Evolutionary conservation across 306 rosid species (phyloP), one percentile per base, ranked within the genome.

Genomic region (Quillaja saponaria): DNA sequence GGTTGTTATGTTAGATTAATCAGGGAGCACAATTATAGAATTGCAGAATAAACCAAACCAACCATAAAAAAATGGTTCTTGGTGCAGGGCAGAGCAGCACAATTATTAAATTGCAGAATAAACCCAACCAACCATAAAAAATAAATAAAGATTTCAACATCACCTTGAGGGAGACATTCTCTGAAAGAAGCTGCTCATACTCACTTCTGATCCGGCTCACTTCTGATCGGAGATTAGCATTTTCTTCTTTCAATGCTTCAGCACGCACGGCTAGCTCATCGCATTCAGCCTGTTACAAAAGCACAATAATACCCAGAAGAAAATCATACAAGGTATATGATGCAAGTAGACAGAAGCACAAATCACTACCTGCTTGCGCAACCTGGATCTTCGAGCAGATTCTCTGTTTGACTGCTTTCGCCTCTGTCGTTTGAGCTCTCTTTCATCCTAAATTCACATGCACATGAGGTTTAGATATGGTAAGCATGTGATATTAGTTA

Each of bases 351-450:
- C 47, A 34, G 39, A 63, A 33, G 55, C 25, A 71, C 47, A 56
- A 58, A 75, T 11, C 1, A 51, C 76, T 49, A 89, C 99, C 96
- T 92, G 99, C 76, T 92, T 92, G 55, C 99, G 96, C 84, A 92
- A 68, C 77, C 99, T 87, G 58, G 99, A 92, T 58, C 99, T 73
- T 35, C 99, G 95, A 62, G 99, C 99, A 42, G 99, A 92, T 80
- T 92, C 99, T 71, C 99, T 82, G 51, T 92, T 92, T 13, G 99
- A 92, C 74, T 92, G 99, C 80, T 92, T 92, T 72, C 99, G 80
- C 71, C 87, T 85, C 78, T 92, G 99, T 69, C 95, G 78, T 74
- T 92, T 92, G 28, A 86, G 76, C 72, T 92, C 99, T 71, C 99
- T 89, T 80, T 92, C 99, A 72, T 92, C 99, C 99, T 92, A 75